Evolutionary conservation across 345 rosid genomes (phyloP).

Genomic region (Kandelia obovata): DNA sequence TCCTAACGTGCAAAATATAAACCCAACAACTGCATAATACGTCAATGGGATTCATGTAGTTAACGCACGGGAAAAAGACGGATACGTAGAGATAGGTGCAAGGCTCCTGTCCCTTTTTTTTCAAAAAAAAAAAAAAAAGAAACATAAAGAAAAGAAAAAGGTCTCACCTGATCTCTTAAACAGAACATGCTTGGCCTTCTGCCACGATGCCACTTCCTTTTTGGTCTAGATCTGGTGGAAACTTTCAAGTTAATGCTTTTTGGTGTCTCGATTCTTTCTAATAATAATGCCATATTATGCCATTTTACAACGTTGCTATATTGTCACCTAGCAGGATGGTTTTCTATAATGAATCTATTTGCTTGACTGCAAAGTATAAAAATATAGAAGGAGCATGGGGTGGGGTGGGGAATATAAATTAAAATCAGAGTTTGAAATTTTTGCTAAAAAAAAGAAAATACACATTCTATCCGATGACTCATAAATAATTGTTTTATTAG

Average conservation of each 20-base stretch:
- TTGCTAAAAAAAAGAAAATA: too few species aligned
- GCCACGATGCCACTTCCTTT: slow-evolving; percentile 11
- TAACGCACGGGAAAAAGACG: neutral
- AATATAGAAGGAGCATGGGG: neutral
- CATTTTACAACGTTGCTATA: neutral
- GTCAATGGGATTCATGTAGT: neutral
- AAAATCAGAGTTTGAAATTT: neutral
- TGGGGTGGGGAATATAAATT: too few species aligned
- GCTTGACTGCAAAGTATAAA: slow-evolving; percentile 25
- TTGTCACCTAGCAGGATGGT: neutral
- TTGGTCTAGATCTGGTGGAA: slow-evolving; percentile 1
- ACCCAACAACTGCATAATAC: neutral
- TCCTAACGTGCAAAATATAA: neutral
- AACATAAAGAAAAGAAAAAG: too few species aligned
- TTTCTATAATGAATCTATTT: slow-evolving; percentile 2
- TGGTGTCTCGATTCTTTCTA: neutral
- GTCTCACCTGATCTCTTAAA: slow-evolving; percentile 29
- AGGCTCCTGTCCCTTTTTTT: slow-evolving; percentile 43
- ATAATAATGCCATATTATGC: neutral
- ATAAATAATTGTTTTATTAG: neutral
- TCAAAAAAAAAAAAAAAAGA: slow-evolving; percentile 7
- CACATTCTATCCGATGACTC: too few species aligned
- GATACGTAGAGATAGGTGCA: slow-evolving; percentile 80
- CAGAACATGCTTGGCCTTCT: neutral
- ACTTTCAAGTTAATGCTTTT: slow-evolving; percentile 10